Conservation (phyloP, 305 asterid genomes). For the Rubia occidens region DNA sequence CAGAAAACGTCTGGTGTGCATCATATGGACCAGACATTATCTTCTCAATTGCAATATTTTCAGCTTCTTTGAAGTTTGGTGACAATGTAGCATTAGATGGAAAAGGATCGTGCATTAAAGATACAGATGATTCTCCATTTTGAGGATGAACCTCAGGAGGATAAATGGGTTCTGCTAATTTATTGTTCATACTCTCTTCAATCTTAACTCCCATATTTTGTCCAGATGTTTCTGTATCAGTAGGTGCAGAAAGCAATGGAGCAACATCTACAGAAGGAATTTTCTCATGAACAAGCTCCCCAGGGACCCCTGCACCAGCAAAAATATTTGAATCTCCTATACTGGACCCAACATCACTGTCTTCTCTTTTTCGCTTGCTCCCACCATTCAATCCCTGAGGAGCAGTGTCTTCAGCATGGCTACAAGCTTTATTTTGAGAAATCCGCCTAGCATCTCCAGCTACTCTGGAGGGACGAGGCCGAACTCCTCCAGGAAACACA, state of each 20-base stretch:
- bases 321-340: constrained; percentile 8
- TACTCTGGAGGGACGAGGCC: constrained; percentile 19
- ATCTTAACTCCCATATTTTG: constrained; percentile 4
- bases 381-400: constrained; percentile 17
- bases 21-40: constrained; percentile 20
- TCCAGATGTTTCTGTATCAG: constrained; percentile 10
- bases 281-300: constrained; percentile 17
- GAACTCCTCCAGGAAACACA: constrained; percentile 26
- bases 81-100: constrained; percentile 11
- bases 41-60: constrained; percentile 21
- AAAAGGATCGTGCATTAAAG: constrained; percentile 8
- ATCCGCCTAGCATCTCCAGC: constrained; percentile 14
- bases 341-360: constrained; percentile 11
- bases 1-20: constrained; percentile 15
- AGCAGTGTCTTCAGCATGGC: constrained; percentile 15
- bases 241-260: constrained; percentile 10
- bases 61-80: constrained; percentile 17
- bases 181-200: constrained; percentile 11
- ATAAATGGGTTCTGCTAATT: not conserved
- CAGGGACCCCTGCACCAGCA: constrained; percentile 8
- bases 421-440: constrained; percentile 8
- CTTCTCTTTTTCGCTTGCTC: constrained; percentile 18
- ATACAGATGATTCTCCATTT: constrained; percentile 5
- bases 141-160: constrained; percentile 1
- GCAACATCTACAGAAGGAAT: constrained; percentile 11